Evolutionary conservation across 176 grass and related monocot species (phyloP).

Genomic region (Lolium multiflorum): DNA sequence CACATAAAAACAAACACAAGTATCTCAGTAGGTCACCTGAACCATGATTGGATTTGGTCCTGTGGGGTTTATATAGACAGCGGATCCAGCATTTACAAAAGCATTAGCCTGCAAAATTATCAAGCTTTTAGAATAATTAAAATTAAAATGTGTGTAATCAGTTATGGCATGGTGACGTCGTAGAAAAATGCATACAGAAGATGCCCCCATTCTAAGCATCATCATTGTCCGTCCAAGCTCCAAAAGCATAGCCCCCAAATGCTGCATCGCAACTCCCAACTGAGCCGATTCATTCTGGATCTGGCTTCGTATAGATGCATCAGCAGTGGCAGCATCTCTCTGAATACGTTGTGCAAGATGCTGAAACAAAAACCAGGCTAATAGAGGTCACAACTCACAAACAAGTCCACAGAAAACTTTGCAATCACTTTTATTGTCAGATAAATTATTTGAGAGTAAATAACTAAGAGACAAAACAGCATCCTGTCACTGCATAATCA

Average conservation of each 20-base stretch:
- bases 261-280: constrained; percentile 81
- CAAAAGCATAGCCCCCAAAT: constrained; percentile 89
- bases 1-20: constrained; percentile 32
- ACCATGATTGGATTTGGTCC: constrained; percentile 99
- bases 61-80: constrained; percentile 83
- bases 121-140: constrained; percentile 21
- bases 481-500: neutral
- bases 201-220: constrained; percentile 74
- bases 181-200: constrained; percentile 68
- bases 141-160: neutral
- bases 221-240: constrained; percentile 97
- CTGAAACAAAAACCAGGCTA: constrained; percentile 51
- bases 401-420: constrained; percentile 4
- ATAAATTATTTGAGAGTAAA: constrained; percentile 14
- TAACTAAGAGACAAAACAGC: neutral
- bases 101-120: constrained; percentile 66
- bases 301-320: constrained; percentile 66
- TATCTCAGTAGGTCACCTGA: constrained; percentile 65
- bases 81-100: constrained; percentile 85
- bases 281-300: constrained; percentile 83
- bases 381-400: constrained; percentile 38
- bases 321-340: constrained; percentile 53
- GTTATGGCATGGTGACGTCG: constrained; percentile 3
- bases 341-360: constrained; percentile 60
- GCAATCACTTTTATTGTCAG: neutral